phyloP scores from a whole-genome alignment of 140 eudicot genomes.

The Oenanthe javanica region DNA sequence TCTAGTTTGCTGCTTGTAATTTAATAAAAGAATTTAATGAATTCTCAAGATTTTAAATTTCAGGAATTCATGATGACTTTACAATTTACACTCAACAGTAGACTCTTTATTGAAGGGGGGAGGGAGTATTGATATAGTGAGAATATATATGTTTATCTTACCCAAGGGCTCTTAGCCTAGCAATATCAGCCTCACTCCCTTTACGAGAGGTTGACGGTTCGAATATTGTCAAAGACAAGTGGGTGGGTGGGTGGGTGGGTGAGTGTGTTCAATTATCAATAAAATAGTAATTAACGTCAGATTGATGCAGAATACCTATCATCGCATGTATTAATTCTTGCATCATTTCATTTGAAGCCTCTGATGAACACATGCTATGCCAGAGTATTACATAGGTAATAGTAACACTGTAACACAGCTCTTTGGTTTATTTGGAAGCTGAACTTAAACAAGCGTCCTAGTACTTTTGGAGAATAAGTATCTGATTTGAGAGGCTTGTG shows the following conservation, averaged over 20 bases:
- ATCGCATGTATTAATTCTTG: not conserved
- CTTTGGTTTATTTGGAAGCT: not conserved
- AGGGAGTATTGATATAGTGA: not conserved
- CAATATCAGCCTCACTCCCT: not conserved
- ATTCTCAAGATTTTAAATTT: not conserved
- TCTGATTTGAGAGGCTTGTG: not conserved
- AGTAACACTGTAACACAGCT: not conserved
- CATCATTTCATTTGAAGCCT: not conserved
- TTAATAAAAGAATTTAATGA: not conserved
- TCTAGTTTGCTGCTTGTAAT: not conserved
- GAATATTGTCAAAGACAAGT: not conserved
- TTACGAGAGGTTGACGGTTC: not conserved
- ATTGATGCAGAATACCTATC: not conserved
- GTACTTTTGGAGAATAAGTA: no score
- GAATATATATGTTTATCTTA: not conserved
- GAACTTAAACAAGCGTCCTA: not conserved
- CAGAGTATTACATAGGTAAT: not conserved
- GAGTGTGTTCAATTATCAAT: not conserved
- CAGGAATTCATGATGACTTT: not conserved
- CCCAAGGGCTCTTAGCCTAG: not conserved
- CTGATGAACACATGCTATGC: not conserved
- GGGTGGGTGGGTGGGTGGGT: not conserved
- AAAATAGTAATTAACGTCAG: not conserved
- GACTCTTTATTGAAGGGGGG: not conserved
- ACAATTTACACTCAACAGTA: not conserved